Evolutionary conservation across 768 basidiomycete genomes (phyloP).

Genomic region (Hypholoma sublateritium): DNA sequence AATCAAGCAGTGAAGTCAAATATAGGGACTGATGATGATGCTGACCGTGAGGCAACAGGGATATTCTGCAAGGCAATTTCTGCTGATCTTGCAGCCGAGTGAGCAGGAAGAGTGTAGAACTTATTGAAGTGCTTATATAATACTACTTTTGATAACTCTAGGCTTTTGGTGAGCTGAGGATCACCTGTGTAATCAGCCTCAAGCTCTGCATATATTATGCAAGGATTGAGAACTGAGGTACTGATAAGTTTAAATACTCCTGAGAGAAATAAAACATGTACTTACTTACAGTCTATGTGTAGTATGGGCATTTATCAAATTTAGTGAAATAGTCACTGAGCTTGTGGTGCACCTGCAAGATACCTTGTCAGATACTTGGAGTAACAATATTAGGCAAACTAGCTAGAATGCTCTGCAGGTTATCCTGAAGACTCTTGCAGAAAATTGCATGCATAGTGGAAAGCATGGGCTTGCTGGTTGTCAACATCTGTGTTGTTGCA

Average conservation of each 20-base stretch:
- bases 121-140: conserved; percentile 10
- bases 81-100: neutral
- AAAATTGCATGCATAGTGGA: conserved; percentile 3
- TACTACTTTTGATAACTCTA: conserved; percentile 14
- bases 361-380: conserved; percentile 16
- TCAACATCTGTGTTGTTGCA: too few species aligned
- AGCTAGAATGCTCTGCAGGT: neutral
- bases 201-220: conserved; percentile 25
- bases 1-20: neutral
- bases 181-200: conserved; percentile 22
- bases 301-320: conserved; percentile 29
- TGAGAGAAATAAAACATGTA: conserved; percentile 4
- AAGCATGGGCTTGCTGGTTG: conserved; percentile 34
- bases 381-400: conserved; percentile 1
- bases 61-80: conserved; percentile 16
- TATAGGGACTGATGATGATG: neutral
- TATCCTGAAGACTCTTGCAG: neutral
- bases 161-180: conserved; percentile 8
- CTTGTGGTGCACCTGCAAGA: conserved; percentile 27
- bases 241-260: neutral
- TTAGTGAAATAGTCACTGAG: conserved; percentile 32
- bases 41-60: neutral
- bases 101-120: conserved; percentile 5
- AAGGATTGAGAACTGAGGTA: conserved; percentile 30
- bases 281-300: conserved; percentile 30